Base-by-base conservation (phyloP, 2,329 filamentous ascomycete genomes). In the Trichophyton schoenleinii region DNA sequence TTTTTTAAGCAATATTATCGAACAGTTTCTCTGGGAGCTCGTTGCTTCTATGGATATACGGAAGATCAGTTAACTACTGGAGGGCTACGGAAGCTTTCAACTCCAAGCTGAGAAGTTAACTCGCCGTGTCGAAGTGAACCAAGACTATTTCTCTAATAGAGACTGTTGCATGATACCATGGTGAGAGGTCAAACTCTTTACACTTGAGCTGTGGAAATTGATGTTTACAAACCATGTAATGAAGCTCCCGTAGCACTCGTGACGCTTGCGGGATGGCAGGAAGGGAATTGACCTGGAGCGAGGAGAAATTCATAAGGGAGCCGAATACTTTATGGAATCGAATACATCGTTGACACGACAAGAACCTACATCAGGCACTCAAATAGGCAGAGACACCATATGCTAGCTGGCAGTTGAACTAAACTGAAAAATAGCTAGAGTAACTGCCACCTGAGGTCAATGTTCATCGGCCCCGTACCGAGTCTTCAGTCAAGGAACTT, bases 301-400 rank as follows among this genome's bases (percentile, higher is more conserved):
- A 61, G 49, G 36, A 6, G 34, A 49, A 58, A 53, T 36, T 61
- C 49, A 18, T 36, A 7, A 52, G n/a, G n/a, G n/a, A 61, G 53
- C 38, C 60, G 52, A 52, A 36, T 20, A 20, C 38, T 25, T 20
- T 52, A n/a, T 3, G 28, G 8, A 52, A 52, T 7, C 20, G 18
- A 25, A 8, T 59, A 6, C 42, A 15, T 7, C 53, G 15, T 38
- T 59, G 36, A 57, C 38, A 59, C 60, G 20, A 18, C 13, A 62
- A 49, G 38, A 28, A n/a, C 38, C 55, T 57, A 20, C 36, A 53
- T 20, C 53, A 6, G 20, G 46, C 41, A 44, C 41, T 44, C 41
- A 44, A 44, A 15, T 18, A 3, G 41, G 4, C 15, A 44, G 6
- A 44, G 41, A 2, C 5, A 6, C 25, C 6, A 28, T 28, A 44